Evolutionary conservation across 2,329 filamentous ascomycete species (phyloP).

Genomic region (Penicillium sp.): DNA sequence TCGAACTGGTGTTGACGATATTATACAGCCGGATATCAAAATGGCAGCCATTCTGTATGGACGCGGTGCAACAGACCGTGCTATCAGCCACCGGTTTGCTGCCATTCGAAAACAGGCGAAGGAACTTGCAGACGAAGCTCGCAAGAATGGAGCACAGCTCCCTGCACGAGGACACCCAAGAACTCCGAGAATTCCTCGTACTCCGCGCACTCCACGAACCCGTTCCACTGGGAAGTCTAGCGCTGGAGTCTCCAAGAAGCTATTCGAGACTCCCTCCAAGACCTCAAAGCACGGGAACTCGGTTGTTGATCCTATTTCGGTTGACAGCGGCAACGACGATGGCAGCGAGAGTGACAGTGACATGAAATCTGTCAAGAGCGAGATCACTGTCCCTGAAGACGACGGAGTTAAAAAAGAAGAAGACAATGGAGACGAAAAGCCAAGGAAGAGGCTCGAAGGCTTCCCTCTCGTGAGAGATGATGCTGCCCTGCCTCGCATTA

Average conservation of each 20-base stretch:
- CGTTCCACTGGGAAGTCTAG: not conserved
- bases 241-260: not conserved
- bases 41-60: constrained; percentile 45
- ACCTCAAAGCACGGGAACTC: not conserved
- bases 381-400: not conserved
- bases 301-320: not conserved
- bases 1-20: not conserved
- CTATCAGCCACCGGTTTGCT: constrained; percentile 46
- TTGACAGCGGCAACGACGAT: not conserved
- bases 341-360: not conserved
- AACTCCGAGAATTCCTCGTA: not conserved
- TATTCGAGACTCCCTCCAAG: not conserved
- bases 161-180: not conserved
- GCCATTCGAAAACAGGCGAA: constrained; percentile 41
- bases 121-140: constrained; percentile 27
- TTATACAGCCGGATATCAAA: constrained; percentile 42
- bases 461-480: not conserved
- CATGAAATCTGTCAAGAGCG: not conserved
- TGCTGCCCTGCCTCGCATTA: not conserved
- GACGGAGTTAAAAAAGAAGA: not conserved
- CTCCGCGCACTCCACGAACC: not conserved
- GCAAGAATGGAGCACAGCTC: constrained; percentile 1
- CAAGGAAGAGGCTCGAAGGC: not conserved
- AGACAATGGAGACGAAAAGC: not conserved
- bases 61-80: constrained; percentile 44